Percentiles rank a stretch among this genome's conserved stretches.
Evolutionary conservation across 306 rosid species (phyloP).

Genomic region (Cercis canadensis): DNA sequence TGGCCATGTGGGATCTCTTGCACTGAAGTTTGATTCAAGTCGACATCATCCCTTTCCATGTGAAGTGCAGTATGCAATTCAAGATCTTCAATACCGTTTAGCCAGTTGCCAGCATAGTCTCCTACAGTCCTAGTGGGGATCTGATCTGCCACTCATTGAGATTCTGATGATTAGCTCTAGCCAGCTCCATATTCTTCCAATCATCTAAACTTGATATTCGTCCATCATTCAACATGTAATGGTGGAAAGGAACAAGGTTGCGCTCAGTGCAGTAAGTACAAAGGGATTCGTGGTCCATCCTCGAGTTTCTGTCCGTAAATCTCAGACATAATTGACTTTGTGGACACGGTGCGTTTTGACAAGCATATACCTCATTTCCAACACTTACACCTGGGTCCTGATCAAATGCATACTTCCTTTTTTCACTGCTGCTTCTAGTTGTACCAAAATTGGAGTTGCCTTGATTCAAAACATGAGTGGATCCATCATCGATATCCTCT

Average conservation of each 20-base stretch:
- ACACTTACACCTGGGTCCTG: background rate
- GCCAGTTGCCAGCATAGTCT: constrained; percentile 41
- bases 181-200: constrained; percentile 52
- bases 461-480: too few relatives aligned
- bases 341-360: constrained; percentile 38
- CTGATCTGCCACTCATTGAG: background rate
- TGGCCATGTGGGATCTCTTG: constrained; percentile 29
- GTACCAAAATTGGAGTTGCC: background rate
- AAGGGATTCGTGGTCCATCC: constrained; percentile 39
- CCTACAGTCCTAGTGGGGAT: constrained; percentile 14
- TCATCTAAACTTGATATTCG: constrained; percentile 41
- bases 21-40: constrained; percentile 28
- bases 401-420: constrained; percentile 46
- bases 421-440: constrained; percentile 30
- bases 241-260: background rate
- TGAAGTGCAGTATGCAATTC: constrained; percentile 36
- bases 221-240: constrained; percentile 13
- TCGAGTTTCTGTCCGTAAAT: constrained; percentile 43
- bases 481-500: constrained; percentile 6
- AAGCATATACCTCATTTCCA: constrained; percentile 21
- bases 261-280: constrained; percentile 24
- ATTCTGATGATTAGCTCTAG: constrained; percentile 27
- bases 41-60: constrained; percentile 18
- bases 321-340: constrained; percentile 37
- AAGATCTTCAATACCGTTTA: constrained; percentile 34